Percentiles rank a stretch among this genome's conserved stretches.
Conservation (phyloP, 1,139 yeast species). For the Debaryomyces sp. region DNA sequence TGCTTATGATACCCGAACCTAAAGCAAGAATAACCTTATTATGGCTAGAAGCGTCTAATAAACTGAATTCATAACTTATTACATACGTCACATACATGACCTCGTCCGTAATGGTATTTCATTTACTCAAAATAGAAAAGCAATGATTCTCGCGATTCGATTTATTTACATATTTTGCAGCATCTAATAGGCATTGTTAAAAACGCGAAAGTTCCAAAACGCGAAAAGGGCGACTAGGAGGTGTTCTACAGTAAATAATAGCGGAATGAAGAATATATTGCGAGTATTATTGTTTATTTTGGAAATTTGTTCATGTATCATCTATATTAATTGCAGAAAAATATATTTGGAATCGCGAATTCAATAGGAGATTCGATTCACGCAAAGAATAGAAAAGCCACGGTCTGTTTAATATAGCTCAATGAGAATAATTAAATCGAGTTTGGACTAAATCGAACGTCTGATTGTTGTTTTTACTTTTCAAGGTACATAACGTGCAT, state of each 20-base stretch:
- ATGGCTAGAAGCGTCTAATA: background rate
- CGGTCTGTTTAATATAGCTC: conserved; percentile 1
- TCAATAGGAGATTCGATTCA: background rate
- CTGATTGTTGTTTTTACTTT: conserved; percentile 5
- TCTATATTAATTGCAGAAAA: conserved; percentile 2
- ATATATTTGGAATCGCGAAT: background rate
- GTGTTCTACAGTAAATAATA: background rate
- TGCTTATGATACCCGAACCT: background rate
- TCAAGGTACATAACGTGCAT: conserved; percentile 8
- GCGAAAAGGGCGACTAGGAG: conserved; percentile 1
- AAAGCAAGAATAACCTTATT: background rate
- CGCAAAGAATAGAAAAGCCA: background rate
- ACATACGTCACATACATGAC: background rate
- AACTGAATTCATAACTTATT: background rate
- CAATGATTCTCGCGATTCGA: conserved; percentile 1
- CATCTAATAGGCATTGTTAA: background rate
- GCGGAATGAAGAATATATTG: conserved; percentile 1
- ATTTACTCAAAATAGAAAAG: conserved; percentile 3
- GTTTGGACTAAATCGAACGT: background rate
- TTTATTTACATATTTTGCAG: conserved; percentile 7
- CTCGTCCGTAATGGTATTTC: conserved; percentile 4
- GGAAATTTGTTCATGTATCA: background rate
- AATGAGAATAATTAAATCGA: conserved; percentile 2
- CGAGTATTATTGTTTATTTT: background rate
- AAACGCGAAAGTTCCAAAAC: conserved; percentile 5